Percentiles rank a stretch among this genome's conserved stretches.
Conservation (phyloP, 495 filamentous ascomycete species). For the Penicillium alfredii region DNA sequence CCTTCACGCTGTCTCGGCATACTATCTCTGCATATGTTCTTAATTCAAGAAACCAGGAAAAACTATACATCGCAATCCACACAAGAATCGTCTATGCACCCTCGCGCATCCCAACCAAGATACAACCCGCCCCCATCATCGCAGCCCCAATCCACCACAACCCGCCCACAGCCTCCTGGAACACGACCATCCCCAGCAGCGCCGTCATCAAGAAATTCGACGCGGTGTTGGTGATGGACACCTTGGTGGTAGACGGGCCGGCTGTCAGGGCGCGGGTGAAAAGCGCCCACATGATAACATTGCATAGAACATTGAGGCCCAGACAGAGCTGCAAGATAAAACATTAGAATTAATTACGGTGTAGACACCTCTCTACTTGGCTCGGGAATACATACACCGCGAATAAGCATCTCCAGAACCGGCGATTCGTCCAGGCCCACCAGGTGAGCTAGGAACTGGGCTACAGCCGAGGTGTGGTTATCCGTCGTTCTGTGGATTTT, state of each 20-base stretch:
- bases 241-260: conserved; percentile 79
- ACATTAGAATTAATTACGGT: too few species aligned
- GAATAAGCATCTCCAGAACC: conserved; percentile 58
- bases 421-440: conserved; percentile 48
- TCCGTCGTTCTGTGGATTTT: conserved; percentile 67
- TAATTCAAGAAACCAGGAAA: too few species aligned
- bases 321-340: conserved; percentile 86
- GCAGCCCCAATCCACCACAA: conserved; percentile 87
- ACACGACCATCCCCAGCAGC: conserved; percentile 69
- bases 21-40: too few species aligned
- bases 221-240: conserved; percentile 88
- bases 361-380: too few species aligned
- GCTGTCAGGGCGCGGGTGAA: conserved; percentile 76
- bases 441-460: conserved; percentile 53
- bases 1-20: conserved; percentile 19
- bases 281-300: conserved; percentile 90
- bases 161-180: conserved; percentile 63
- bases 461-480: conserved; percentile 66
- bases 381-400: conserved; percentile 57
- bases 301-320: conserved; percentile 80
- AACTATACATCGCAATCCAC: neutral
- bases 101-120: conserved; percentile 80
- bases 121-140: conserved; percentile 81
- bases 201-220: conserved; percentile 91
- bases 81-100: conserved; percentile 29